Conservation (phyloP, 2,329 filamentous ascomycete species). For the Xylaria sp. region DNA sequence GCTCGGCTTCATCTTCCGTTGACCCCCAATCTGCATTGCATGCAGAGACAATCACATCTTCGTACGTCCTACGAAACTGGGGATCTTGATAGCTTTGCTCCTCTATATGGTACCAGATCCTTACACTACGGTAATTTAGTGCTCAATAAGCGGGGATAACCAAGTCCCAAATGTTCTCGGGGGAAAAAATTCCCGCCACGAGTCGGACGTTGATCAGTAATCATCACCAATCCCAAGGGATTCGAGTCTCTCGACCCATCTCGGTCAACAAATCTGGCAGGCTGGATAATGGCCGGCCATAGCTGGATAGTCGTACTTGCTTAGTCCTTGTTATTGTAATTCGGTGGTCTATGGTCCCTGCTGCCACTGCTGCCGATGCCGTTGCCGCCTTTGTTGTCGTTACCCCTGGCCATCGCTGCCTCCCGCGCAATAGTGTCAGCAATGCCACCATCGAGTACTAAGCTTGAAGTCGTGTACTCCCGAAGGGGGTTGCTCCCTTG, state of each 20-base stretch:
- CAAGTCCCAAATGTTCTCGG: constrained; percentile 12
- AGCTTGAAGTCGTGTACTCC: constrained; percentile 36
- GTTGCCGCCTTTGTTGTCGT: background rate
- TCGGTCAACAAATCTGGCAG: background rate
- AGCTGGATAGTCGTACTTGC: background rate
- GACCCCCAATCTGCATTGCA: constrained; percentile 12
- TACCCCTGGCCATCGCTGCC: constrained; percentile 20
- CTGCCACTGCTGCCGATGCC: background rate
- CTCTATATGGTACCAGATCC: constrained; percentile 12
- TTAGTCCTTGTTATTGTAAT: background rate
- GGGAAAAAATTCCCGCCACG: constrained; percentile 6
- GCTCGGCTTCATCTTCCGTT: constrained; percentile 2
- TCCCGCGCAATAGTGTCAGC: constrained; percentile 34
- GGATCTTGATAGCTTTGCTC: background rate
- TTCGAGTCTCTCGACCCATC: background rate
- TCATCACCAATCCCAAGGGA: constrained; percentile 1
- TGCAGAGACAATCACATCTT: constrained; percentile 16
- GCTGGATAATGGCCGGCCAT: background rate
- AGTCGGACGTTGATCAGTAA: constrained; percentile 31
- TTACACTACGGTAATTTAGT: constrained; percentile 6
- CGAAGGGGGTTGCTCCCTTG: constrained; percentile 27
- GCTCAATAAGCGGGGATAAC: constrained; percentile 17
- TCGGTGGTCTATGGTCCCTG: background rate
- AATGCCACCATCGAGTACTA: constrained; percentile 35
- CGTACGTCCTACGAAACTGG: background rate